Conservation (phyloP, 2,329 filamentous ascomycete genomes). For the Penicillium sclerotiorum region DNA sequence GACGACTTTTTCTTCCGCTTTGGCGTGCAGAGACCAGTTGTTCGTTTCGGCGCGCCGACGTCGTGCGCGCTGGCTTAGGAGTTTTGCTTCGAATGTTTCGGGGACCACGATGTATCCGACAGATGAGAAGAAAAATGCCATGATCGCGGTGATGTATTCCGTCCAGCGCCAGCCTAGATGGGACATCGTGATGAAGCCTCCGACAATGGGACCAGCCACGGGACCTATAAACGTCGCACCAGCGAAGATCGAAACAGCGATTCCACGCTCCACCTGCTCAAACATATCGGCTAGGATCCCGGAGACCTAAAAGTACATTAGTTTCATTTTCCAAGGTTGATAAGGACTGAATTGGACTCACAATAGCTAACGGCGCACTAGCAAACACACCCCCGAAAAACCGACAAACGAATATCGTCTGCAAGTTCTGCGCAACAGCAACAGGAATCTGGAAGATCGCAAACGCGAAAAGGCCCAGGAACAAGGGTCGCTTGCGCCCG, state of each 20-base stretch:
- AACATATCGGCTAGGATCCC: slow-evolving; percentile 55
- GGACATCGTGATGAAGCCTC: slow-evolving; percentile 53
- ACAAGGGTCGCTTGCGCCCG: slow-evolving; percentile 53
- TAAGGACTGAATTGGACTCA: slow-evolving; percentile 31
- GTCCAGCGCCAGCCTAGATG: slow-evolving; percentile 61
- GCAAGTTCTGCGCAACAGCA: slow-evolving; percentile 55
- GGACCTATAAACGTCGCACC: slow-evolving; percentile 55
- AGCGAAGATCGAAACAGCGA: slow-evolving; percentile 49
- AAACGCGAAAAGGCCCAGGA: slow-evolving; percentile 53
- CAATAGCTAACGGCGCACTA: slow-evolving; percentile 53
- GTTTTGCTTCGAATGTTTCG: slow-evolving; percentile 49
- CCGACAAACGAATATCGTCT: slow-evolving; percentile 58
- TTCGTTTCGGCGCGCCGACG: slow-evolving; percentile 47
- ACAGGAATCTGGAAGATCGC: slow-evolving; percentile 59
- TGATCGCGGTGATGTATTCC: slow-evolving; percentile 58
- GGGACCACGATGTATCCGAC: slow-evolving; percentile 52
- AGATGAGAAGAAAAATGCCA: slow-evolving; percentile 45
- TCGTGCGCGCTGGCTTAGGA: slow-evolving; percentile 53
- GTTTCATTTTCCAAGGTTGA: background rate
- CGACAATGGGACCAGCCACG: slow-evolving; percentile 52
- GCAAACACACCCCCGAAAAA: slow-evolving; percentile 59
- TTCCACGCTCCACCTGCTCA: slow-evolving; percentile 49
- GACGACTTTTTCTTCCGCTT: slow-evolving; percentile 3
- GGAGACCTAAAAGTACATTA: background rate
- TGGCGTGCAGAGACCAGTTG: slow-evolving; percentile 49